phyloP scores from a whole-genome alignment of 2,329 filamentous ascomycete species.

The Trichoderma pleuroti region DNA sequence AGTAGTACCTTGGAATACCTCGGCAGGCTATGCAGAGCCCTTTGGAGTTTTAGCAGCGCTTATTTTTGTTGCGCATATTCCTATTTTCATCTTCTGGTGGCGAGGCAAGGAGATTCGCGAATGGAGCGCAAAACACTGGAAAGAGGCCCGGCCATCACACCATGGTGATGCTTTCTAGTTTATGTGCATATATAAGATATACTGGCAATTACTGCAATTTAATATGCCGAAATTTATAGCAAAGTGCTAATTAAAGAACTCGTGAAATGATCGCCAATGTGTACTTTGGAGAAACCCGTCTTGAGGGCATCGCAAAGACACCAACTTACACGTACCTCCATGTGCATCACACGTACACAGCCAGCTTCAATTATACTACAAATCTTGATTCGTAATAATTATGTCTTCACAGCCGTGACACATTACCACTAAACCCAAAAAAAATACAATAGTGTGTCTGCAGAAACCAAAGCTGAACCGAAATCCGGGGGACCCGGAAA shows the following conservation, averaged over 20 bases:
- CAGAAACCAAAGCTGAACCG: neutral
- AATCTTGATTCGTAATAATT: neutral
- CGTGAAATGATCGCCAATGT: neutral
- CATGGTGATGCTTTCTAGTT: slow-evolving; percentile 5
- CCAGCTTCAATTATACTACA: neutral
- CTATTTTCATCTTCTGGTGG: slow-evolving; percentile 8
- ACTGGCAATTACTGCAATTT: neutral
- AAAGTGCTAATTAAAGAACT: neutral
- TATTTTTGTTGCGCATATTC: neutral
- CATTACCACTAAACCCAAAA: neutral
- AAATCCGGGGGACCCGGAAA: neutral
- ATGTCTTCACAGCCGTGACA: neutral
- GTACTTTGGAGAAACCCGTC: neutral
- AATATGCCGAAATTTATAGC: neutral
- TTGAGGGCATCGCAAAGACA: neutral
- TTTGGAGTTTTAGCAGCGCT: slow-evolving; percentile 3
- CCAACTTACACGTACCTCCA: neutral
- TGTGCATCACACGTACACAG: neutral
- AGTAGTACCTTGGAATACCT: slow-evolving; percentile 4
- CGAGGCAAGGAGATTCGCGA: slow-evolving; percentile 8
- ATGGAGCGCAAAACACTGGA: neutral
- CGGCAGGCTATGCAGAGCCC: neutral
- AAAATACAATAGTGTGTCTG: neutral
- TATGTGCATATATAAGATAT: neutral
- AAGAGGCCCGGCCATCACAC: neutral